These are phyloP conservation scores for Scleroderma citrinum DNA, from an alignment of 768 basidiomycete species.

Conservation along the genomic window DNA sequence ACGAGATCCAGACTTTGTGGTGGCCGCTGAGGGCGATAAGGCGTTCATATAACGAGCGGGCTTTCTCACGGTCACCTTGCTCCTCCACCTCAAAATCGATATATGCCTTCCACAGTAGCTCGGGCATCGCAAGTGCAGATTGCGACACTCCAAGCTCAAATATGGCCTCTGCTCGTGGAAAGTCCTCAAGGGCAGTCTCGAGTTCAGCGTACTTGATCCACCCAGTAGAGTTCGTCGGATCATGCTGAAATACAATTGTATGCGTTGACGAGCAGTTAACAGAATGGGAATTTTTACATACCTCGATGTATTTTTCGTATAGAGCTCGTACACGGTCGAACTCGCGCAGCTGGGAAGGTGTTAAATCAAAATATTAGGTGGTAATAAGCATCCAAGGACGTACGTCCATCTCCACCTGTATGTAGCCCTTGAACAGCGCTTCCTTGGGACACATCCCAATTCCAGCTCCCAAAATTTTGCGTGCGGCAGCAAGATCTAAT, in stretches of 20 bases:
- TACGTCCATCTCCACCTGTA: constrained; percentile 88
- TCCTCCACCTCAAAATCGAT: constrained; percentile 96
- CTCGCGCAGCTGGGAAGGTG: constrained; percentile 64
- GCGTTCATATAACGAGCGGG: constrained; percentile 84
- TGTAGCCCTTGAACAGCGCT: constrained; percentile 91
- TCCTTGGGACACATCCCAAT: constrained; percentile 98
- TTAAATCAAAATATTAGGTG: constrained; percentile 4
- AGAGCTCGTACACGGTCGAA: constrained; percentile 89
- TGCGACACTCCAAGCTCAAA: constrained; percentile 90
- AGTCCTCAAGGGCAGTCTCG: constrained; percentile 82
- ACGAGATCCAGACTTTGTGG: constrained; percentile 96
- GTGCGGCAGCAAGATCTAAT: constrained; percentile 74
- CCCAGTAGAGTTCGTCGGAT: constrained; percentile 83
- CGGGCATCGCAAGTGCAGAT: constrained; percentile 87
- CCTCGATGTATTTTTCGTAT: constrained; percentile 94
- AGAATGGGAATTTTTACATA: constrained; percentile 26
- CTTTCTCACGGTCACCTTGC: constrained; percentile 75
- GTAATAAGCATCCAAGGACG: constrained; percentile 14
- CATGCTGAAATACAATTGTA: constrained; percentile 46
- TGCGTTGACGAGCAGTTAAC: background rate
- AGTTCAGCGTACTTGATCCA: constrained; percentile 97
- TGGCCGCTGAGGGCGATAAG: constrained; percentile 82
- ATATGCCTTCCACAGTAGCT: constrained; percentile 90
- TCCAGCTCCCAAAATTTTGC: constrained; percentile 83
- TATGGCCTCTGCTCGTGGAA: constrained; percentile 84